phyloP scores from a whole-genome alignment of 2,329 filamentous ascomycete genomes.

The Neodidymelliopsis sp. region DNA sequence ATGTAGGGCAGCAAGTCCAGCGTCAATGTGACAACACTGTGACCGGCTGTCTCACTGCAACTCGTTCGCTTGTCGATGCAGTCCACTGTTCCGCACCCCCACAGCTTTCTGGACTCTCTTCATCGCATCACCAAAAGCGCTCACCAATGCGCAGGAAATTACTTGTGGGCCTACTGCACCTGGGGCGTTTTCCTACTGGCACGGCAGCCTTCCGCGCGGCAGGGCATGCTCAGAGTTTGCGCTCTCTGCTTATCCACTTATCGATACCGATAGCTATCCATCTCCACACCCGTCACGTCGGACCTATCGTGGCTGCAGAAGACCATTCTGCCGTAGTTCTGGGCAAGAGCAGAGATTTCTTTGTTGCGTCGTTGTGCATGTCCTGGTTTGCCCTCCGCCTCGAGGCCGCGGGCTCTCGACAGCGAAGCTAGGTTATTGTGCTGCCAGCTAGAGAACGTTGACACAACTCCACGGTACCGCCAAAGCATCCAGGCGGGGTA shows the following conservation, averaged over 20 bases:
- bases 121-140: slow-evolving; percentile 28
- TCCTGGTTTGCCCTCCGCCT: slow-evolving; percentile 11
- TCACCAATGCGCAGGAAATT: slow-evolving; percentile 42
- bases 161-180: slow-evolving; percentile 39
- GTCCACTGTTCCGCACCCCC: slow-evolving; percentile 27
- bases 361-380: slow-evolving; percentile 21
- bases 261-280: slow-evolving; percentile 46
- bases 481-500: slow-evolving; percentile 19
- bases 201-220: slow-evolving; percentile 30
- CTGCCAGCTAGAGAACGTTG: slow-evolving; percentile 9
- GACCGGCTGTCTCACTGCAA: slow-evolving; percentile 22
- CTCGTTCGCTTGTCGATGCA: slow-evolving; percentile 19
- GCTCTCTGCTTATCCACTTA: slow-evolving; percentile 45
- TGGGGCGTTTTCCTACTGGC: slow-evolving; percentile 29
- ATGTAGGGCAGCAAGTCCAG: slow-evolving; percentile 19
- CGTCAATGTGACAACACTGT: slow-evolving; percentile 31
- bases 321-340: slow-evolving; percentile 11
- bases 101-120: slow-evolving; percentile 31
- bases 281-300: slow-evolving; percentile 30
- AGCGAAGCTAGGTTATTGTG: slow-evolving; percentile 10
- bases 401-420: slow-evolving; percentile 24
- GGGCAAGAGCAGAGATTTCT: slow-evolving; percentile 32
- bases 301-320: slow-evolving; percentile 25
- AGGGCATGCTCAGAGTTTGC: slow-evolving; percentile 31
- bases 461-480: slow-evolving; percentile 13